A percentile compares a stretch with the other conserved stretches of the same genome.
These are phyloP conservation scores for Bauhinia variegata DNA, from an alignment of 306 rosid species.

Conservation along the genomic window DNA sequence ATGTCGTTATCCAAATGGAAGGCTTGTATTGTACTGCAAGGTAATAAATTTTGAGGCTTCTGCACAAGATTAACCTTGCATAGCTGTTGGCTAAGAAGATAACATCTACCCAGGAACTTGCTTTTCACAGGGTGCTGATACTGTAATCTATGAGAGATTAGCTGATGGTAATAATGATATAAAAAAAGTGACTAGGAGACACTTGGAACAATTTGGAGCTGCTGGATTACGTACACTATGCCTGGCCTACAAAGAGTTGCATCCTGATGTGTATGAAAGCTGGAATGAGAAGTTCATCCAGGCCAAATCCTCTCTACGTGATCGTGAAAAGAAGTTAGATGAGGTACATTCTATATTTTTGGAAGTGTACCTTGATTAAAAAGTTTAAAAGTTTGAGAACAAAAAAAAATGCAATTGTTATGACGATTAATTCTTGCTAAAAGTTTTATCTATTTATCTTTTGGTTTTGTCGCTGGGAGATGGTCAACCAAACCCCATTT, in stretches of 20 bases:
- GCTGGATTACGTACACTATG: conserved; percentile 90
- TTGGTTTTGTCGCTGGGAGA: neutral
- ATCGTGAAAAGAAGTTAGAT: conserved; percentile 95
- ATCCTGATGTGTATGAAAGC: conserved; percentile 72
- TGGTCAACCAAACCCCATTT: neutral
- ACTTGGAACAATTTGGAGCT: conserved; percentile 79
- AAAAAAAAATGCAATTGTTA: conserved; percentile 3
- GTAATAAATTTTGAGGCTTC: conserved; percentile 56
- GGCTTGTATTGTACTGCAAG: conserved; percentile 94
- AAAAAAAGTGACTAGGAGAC: conserved; percentile 64
- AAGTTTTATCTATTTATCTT: neutral
- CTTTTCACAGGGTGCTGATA: conserved; percentile 90
- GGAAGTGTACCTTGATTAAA: conserved; percentile 4
- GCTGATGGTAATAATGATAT: conserved; percentile 55
- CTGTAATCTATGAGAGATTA: conserved; percentile 85
- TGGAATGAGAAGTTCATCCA: conserved; percentile 95
- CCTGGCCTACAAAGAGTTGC: conserved; percentile 89
- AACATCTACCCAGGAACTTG: conserved; percentile 41
- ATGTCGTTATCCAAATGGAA: conserved; percentile 93
- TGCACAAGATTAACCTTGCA: conserved; percentile 12
- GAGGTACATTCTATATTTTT: conserved; percentile 60
- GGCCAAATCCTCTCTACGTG: conserved; percentile 88
- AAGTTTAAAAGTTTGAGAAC: conserved; percentile 1
- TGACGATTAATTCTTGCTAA: conserved; percentile 18
- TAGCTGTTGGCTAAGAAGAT: conserved; percentile 38